These are phyloP conservation scores for Triangularia setosa DNA, from an alignment of 2,329 filamentous ascomycete genomes.

Conservation along the genomic window DNA sequence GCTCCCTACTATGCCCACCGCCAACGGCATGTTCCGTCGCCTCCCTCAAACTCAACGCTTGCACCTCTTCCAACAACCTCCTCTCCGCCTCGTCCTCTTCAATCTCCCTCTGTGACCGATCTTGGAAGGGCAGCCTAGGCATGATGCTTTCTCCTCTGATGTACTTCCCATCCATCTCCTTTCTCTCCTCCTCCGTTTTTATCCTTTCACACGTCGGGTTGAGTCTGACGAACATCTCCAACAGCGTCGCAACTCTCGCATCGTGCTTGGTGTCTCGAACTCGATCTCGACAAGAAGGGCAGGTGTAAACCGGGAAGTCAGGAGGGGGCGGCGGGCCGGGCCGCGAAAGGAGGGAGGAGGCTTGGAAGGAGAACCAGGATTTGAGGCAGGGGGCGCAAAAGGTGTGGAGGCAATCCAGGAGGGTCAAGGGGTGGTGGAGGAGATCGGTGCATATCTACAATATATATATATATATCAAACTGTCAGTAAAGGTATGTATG, in stretches of 20 bases:
- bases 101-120: conserved; percentile 50
- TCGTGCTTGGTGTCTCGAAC: conserved; percentile 88
- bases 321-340: conserved; percentile 45
- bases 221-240: conserved; percentile 81
- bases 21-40: conserved; percentile 46
- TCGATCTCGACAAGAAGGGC: conserved; percentile 82
- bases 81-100: conserved; percentile 63
- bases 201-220: conserved; percentile 66
- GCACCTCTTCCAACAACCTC: conserved; percentile 65
- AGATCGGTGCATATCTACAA: conserved; percentile 91
- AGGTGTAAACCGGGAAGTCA: conserved; percentile 64
- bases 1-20: conserved; percentile 10
- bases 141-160: conserved; percentile 78
- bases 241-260: conserved; percentile 80
- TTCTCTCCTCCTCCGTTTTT: conserved; percentile 67
- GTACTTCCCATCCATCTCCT: conserved; percentile 71
- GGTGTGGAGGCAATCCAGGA: conserved; percentile 90
- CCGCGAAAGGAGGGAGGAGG: conserved; percentile 51
- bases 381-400: conserved; percentile 95
- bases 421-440: conserved; percentile 83
- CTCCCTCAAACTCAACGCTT: conserved; percentile 69
- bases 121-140: conserved; percentile 52
- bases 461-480: background rate
- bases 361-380: conserved; percentile 90
- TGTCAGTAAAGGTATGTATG: background rate